Base-by-base conservation (phyloP, 805 yeast genomes). In the Ascoidea tarda region DNA sequence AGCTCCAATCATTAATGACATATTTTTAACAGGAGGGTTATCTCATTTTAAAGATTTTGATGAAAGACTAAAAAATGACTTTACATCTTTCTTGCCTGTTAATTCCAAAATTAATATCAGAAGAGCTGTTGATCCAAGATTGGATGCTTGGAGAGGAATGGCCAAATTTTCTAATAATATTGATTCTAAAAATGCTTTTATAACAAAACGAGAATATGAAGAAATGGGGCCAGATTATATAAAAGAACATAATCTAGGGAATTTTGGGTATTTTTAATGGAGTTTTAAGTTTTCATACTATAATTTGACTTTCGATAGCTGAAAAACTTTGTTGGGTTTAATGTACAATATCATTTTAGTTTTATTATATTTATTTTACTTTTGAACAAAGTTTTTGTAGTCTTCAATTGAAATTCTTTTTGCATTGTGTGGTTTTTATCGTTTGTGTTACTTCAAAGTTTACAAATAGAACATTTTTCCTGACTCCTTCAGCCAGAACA, bases 131-230 rank as follows among this genome's bases (percentile, higher is more conserved):
- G 81, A 87, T 63, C 91, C 96, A 1, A 59, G 77, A 1, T 61
- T 77, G 33, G 99, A 91, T 65, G 79, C 97, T 1, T 93, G 99
- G 98, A 82, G 73, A 60, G 99, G 99, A 33, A 89, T 93, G 95
- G 81, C 87, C 10, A 76, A 77, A 60, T 87, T 96, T 86, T 71
- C 90, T 5, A 59, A 60, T 2, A 71, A 75, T 28, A 73, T 67
- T 1, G 78, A 73, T 16, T 72, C 75, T 46, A 59, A 70, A 32
- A 59, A 67, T 1, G 69, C 78, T 6, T 79, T 74, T 54, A 71
- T 91, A 31, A 75, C 93, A 0, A 78, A 74, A 58, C 67, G 74
- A 52, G 96, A 90, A 57, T 93, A 88, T 62, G 84, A 82, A 48
- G 99, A 93, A 65, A 78, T 76, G 72, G 99, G 99, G 0, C 73